A percentile compares a stretch with the other conserved stretches of the same genome.
phyloP scores from a whole-genome alignment of 2,329 filamentous ascomycete species.

The Botrytis hyacinthi region DNA sequence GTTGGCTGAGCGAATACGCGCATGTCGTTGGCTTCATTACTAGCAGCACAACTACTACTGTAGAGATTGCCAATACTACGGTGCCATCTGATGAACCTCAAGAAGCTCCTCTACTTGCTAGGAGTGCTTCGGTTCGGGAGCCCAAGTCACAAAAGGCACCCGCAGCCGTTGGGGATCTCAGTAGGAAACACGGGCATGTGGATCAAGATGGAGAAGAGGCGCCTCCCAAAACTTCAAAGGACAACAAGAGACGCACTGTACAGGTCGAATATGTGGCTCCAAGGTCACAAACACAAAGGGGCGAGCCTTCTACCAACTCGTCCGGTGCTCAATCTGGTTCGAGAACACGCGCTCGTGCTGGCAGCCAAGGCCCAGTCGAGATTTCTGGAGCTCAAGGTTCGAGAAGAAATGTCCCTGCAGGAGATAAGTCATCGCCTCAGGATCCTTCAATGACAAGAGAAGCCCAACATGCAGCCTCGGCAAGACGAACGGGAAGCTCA shows the following conservation, averaged over 20 bases:
- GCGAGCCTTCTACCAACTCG: slow-evolving; percentile 32
- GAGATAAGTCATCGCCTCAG: slow-evolving; percentile 59
- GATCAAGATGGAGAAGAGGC: slow-evolving; percentile 63
- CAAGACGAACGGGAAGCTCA: slow-evolving; percentile 34
- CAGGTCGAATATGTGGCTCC: slow-evolving; percentile 98
- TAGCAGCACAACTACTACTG: slow-evolving; percentile 84
- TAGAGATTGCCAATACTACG: slow-evolving; percentile 79
- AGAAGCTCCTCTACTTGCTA: slow-evolving; percentile 64
- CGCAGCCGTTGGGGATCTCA: slow-evolving; percentile 59
- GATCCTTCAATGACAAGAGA: slow-evolving; percentile 52
- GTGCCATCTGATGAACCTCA: slow-evolving; percentile 55
- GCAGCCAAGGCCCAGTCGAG: slow-evolving; percentile 53
- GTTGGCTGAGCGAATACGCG: slow-evolving; percentile 97
- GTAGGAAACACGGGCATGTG: slow-evolving; percentile 71
- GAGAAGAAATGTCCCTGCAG: slow-evolving; percentile 41
- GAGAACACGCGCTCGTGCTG: slow-evolving; percentile 53
- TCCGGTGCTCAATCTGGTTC: slow-evolving; percentile 39
- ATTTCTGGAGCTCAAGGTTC: slow-evolving; percentile 34
- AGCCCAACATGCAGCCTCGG: slow-evolving; percentile 50
- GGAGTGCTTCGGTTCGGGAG: slow-evolving; percentile 91
- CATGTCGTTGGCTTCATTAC: slow-evolving; percentile 96
- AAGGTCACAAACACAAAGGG: slow-evolving; percentile 78
- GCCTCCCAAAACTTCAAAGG: slow-evolving; percentile 66
- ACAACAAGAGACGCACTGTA: slow-evolving; percentile 89
- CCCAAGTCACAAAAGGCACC: slow-evolving; percentile 64